Conservation (phyloP, 495 filamentous ascomycete species). For the Hyaloscypha finlandica region DNA sequence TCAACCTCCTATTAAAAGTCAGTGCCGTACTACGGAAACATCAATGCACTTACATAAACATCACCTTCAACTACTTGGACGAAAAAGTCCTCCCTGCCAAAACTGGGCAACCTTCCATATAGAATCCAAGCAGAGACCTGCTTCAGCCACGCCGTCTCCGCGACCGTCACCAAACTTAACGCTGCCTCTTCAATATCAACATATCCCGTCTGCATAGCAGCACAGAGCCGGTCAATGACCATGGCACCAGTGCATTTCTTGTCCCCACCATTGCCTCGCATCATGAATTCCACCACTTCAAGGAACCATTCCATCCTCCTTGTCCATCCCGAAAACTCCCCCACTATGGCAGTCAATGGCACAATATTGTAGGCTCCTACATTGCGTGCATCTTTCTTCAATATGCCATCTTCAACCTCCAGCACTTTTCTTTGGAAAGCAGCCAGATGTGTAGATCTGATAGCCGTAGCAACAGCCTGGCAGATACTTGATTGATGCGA, state of each 20-base stretch:
- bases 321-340: conserved; percentile 82
- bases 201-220: conserved; percentile 84
- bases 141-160: conserved; percentile 89
- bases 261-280: conserved; percentile 36
- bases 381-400: conserved; percentile 66
- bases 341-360: conserved; percentile 80
- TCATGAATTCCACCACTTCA: conserved; percentile 67
- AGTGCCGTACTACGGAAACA: not conserved
- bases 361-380: conserved; percentile 93
- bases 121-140: conserved; percentile 87
- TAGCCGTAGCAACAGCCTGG: conserved; percentile 81
- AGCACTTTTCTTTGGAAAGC: conserved; percentile 81
- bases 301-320: conserved; percentile 85
- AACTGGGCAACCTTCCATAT: conserved; percentile 76
- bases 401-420: conserved; percentile 76
- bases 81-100: conserved; percentile 78
- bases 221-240: conserved; percentile 74
- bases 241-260: conserved; percentile 59
- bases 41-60: conserved; percentile 20
- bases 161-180: conserved; percentile 66
- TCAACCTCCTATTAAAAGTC: conserved; percentile 49
- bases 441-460: conserved; percentile 71
- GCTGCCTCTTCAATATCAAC: conserved; percentile 77
- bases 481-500: conserved; percentile 77
- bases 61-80: conserved; percentile 39